Evolutionary conservation across 768 basidiomycete genomes (phyloP), one percentile per base, ranked within the genome.

Genomic region (Suillus occidentalis): DNA sequence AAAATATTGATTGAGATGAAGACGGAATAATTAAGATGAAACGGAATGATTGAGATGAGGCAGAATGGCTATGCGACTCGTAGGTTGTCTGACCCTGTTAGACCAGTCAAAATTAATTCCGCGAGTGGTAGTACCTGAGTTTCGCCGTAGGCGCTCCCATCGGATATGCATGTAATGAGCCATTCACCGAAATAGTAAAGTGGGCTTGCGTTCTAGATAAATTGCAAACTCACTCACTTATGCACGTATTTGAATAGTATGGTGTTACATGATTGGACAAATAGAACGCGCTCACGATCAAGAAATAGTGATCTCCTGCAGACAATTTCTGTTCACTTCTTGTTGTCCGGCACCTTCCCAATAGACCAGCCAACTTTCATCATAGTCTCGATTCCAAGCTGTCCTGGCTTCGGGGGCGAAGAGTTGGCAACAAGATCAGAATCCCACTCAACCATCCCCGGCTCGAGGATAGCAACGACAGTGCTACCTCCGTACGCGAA

Each of bases 401-500:
- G 69, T 40, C 61, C 49, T 13, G 6, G 36, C 16, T 31, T 18
- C 4, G 6, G 7, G 2, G 12, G 56, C 13, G 39, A 18, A 56
- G 89, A 91, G 70, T 85, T 85, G 45, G 71, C 66, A 34, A 86
- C 67, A 57, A 94, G 72, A 72, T 94, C 91, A 6, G 80, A 74
- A 67, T 92, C 90, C 66, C 87, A 88, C 80, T 82, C 71, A 47
- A 85, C 73, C 5, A 83, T 70, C 28, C 83, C 82, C 39, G 76
- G 77, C 4, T 88, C 87, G 75, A 89, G 89, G 20, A 91, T 71
- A 22, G 73, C 80, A 36, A 91, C 82, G 39, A 87, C 67, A 2
- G 91, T 92, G 68, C 88, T 90, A n/a, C 91, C 91, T 1, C 91
- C 92, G 71, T 92, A 93, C 34, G 87, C 84, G 68, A 88, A 89